A percentile compares a stretch with the other conserved stretches of the same genome.
Conservation (phyloP, 108 stramenopile species). For the Chaetoceros muelleri region DNA sequence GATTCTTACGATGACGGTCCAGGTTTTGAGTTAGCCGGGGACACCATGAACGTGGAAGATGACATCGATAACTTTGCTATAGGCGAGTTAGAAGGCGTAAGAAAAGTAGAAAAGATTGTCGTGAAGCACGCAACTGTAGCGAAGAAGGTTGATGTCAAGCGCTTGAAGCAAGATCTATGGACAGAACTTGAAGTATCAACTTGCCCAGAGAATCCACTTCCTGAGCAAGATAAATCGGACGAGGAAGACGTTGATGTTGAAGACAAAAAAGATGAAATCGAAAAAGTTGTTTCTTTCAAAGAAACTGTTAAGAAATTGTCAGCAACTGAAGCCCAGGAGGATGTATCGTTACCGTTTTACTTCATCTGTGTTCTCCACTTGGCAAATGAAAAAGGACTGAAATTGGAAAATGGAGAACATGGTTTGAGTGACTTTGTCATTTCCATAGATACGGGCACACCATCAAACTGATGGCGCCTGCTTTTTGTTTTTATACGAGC, state of each 20-base stretch:
- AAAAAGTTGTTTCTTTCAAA: constrained; percentile 47
- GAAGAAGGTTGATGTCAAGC: constrained; percentile 86
- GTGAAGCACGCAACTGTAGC: constrained; percentile 78
- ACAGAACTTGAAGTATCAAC: constrained; percentile 50
- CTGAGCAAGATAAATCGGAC: constrained; percentile 6
- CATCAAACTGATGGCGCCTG: too few relatives aligned
- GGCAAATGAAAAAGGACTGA: constrained; percentile 94
- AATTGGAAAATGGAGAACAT: constrained; percentile 43
- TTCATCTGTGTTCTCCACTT: constrained; percentile 96
- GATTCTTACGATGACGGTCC: constrained; percentile 21
- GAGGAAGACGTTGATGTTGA: constrained; percentile 12
- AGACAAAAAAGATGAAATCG: constrained; percentile 11
- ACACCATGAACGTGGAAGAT: constrained; percentile 27
- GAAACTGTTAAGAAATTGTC: constrained; percentile 70
- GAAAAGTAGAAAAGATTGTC: constrained; percentile 76
- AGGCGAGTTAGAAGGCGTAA: constrained; percentile 39
- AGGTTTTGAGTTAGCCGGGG: constrained; percentile 15
- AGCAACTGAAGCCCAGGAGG: constrained; percentile 54
- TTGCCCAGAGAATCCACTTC: constrained; percentile 11
- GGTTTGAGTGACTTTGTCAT: constrained; percentile 76
- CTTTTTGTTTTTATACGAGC: too few relatives aligned
- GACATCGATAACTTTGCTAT: constrained; percentile 39
- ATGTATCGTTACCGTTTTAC: constrained; percentile 93
- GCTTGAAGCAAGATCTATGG: constrained; percentile 82
- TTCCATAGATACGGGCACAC: constrained; percentile 28